These are phyloP conservation scores for Daldinia decipiens DNA, from an alignment of 495 filamentous ascomycete species.

Conservation along the genomic window DNA sequence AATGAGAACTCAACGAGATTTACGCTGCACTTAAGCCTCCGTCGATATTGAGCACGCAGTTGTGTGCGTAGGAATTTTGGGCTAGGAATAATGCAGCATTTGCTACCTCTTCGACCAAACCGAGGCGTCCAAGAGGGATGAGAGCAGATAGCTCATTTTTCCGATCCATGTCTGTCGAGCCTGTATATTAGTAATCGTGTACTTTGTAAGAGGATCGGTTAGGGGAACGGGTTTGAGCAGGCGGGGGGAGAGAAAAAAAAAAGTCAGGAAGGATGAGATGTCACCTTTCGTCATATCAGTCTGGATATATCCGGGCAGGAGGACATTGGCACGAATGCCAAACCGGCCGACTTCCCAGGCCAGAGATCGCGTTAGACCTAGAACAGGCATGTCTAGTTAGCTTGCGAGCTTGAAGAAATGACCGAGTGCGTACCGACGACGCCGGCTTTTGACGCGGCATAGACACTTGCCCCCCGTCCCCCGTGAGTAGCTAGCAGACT, in stretches of 20 bases:
- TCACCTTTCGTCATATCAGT: constrained; percentile 80
- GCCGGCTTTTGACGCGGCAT: constrained; percentile 84
- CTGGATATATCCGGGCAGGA: constrained; percentile 84
- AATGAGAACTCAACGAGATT: constrained; percentile 1
- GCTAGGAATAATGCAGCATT: constrained; percentile 82
- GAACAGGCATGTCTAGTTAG: constrained; percentile 26
- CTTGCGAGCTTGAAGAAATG: constrained; percentile 12
- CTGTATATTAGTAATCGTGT: constrained; percentile 48
- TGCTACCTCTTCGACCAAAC: constrained; percentile 75
- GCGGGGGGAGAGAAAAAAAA: constrained; percentile 14
- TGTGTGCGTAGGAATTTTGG: constrained; percentile 82
- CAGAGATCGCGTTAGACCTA: constrained; percentile 73
- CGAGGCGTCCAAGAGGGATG: constrained; percentile 78
- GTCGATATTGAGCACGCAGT: constrained; percentile 87
- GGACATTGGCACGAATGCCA: constrained; percentile 77
- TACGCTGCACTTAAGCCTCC: constrained; percentile 78
- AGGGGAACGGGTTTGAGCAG: constrained; percentile 13
- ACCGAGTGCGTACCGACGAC: constrained; percentile 63
- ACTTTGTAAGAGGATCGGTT: constrained; percentile 19
- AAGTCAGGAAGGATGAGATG: constrained; percentile 30
- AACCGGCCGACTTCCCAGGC: constrained; percentile 68
- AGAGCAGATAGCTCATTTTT: constrained; percentile 43
- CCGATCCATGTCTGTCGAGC: constrained; percentile 45
- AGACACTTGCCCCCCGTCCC: constrained; percentile 72
- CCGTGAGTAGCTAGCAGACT: constrained; percentile 74